Conservation (phyloP, 2,329 filamentous ascomycete genomes). For the Aspergillus flavus region DNA sequence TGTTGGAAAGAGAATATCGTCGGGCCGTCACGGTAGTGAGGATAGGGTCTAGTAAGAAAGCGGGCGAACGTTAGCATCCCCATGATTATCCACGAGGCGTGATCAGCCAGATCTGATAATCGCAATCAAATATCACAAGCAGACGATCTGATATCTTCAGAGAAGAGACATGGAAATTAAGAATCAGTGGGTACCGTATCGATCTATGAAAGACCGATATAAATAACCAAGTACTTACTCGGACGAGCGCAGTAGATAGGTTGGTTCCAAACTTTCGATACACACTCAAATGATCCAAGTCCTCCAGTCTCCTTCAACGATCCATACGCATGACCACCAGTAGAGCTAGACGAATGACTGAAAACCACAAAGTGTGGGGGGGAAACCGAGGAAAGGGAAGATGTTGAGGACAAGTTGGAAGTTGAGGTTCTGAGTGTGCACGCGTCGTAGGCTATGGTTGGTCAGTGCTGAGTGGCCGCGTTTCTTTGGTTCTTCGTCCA, state of each 20-base stretch:
- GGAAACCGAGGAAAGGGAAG: slow-evolving; percentile 7
- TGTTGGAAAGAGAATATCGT: slow-evolving; percentile 42
- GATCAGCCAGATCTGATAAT: background rate
- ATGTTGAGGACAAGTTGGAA: slow-evolving; percentile 23
- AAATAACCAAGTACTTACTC: background rate
- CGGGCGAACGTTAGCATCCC: slow-evolving; percentile 42
- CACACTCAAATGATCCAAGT: slow-evolving; percentile 10
- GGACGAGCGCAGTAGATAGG: background rate
- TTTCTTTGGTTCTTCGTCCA: slow-evolving; percentile 1
- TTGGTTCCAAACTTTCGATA: slow-evolving; percentile 5
- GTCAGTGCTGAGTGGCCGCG: slow-evolving; percentile 13
- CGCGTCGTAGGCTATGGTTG: slow-evolving; percentile 22
- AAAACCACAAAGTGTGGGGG: slow-evolving; percentile 14
- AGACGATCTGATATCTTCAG: background rate
- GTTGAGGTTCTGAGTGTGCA: slow-evolving; percentile 25
- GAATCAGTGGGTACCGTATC: background rate
- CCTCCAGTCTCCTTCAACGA: slow-evolving; percentile 23
- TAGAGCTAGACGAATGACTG: slow-evolving; percentile 5
- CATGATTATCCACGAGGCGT: slow-evolving; percentile 24
- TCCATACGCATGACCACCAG: slow-evolving; percentile 22
- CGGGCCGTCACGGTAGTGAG: slow-evolving; percentile 35
- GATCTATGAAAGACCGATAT: background rate
- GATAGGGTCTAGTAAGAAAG: slow-evolving; percentile 41
- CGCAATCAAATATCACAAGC: background rate
- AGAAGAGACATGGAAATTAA: background rate